Base-by-base conservation (phyloP, 305 asterid genomes). In the Salvia sclarea region DNA sequence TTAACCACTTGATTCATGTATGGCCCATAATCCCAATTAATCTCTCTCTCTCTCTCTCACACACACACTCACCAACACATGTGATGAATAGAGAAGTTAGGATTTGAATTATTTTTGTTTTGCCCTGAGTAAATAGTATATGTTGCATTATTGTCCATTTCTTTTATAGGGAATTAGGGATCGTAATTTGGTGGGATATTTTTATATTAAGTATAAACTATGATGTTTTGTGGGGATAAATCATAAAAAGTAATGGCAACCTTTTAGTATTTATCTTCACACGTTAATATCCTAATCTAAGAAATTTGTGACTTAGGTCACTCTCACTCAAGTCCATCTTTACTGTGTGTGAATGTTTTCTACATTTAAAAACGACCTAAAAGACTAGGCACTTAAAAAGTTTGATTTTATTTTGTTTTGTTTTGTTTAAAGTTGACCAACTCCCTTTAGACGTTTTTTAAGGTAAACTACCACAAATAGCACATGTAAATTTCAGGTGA, bases 1-100 rank as follows among this genome's bases (percentile, higher is more conserved):
- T 49, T 38, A 22, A 61, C 61, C 59, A 70, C 25, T 78, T 47
- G 48, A 65, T 53, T 47, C 43, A 64, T 68, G 70, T 25, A 20
- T 21, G 80, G 59, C 21, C 59, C 37, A 24, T 35, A 3, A 38
- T 49, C n/a, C n/a, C n/a, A n/a, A n/a, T n/a, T n/a, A n/a, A n/a
- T 45, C 53, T 16, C 53, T 45, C 53, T 45, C 53, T 45, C 53
- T 16, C 25, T 17, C 25, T 8, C 54, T 18, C 56, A 11, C 10
- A 22, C 59, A 10, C 62, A 31, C 44, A 4, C 35, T 20, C 52
- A 6, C 67, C 28, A 58, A 3, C 64, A 58, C 17, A 58, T 17
- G 17, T 33, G 30, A 58, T 57, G 10, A 35, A n/a, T 0, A n/a
- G n/a, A 11, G 9, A 28, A 13, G 60, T 14, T n/a, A 25, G 0